phyloP scores from a whole-genome alignment of 2,329 filamentous ascomycete genomes.

The Ascochyta lentis region DNA sequence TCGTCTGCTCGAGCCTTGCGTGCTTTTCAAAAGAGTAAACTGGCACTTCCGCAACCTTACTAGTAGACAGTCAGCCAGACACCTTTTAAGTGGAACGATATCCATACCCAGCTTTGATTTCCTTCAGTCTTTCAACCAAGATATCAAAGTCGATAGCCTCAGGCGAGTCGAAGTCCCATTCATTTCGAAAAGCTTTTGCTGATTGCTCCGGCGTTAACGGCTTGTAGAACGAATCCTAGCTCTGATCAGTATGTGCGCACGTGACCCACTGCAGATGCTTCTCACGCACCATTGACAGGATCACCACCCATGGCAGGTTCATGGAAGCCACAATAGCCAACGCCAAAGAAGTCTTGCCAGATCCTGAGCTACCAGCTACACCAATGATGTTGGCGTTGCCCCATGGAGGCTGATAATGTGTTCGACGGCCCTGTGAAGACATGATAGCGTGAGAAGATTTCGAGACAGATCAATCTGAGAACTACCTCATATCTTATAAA shows the following conservation, averaged over 20 bases:
- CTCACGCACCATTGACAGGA: conserved; percentile 83
- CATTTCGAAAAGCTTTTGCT: conserved; percentile 80
- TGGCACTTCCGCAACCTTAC: conserved; percentile 87
- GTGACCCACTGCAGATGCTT: conserved; percentile 25
- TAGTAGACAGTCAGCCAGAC: conserved; percentile 47
- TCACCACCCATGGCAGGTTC: conserved; percentile 96
- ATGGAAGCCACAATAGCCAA: conserved; percentile 88
- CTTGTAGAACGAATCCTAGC: conserved; percentile 96
- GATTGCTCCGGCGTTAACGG: conserved; percentile 80
- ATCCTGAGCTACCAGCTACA: conserved; percentile 93
- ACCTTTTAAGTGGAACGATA: background rate
- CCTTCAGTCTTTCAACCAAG: conserved; percentile 76
- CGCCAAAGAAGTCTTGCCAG: conserved; percentile 92
- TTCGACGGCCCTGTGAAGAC: conserved; percentile 46
- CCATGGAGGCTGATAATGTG: conserved; percentile 93
- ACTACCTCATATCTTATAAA: conserved; percentile 19
- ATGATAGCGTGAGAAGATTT: conserved; percentile 18
- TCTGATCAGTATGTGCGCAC: conserved; percentile 28
- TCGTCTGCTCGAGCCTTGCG: conserved; percentile 77
- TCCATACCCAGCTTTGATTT: conserved; percentile 87
- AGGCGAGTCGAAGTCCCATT: conserved; percentile 95
- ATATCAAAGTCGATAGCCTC: conserved; percentile 94
- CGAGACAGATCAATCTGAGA: background rate
- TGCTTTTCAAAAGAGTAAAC: conserved; percentile 96
- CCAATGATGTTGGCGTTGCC: conserved; percentile 95